Percentiles rank a stretch among this genome's conserved stretches.
phyloP scores from a whole-genome alignment of 1,284 basidiomycete genomes.

The Trichosporon sp. region DNA sequence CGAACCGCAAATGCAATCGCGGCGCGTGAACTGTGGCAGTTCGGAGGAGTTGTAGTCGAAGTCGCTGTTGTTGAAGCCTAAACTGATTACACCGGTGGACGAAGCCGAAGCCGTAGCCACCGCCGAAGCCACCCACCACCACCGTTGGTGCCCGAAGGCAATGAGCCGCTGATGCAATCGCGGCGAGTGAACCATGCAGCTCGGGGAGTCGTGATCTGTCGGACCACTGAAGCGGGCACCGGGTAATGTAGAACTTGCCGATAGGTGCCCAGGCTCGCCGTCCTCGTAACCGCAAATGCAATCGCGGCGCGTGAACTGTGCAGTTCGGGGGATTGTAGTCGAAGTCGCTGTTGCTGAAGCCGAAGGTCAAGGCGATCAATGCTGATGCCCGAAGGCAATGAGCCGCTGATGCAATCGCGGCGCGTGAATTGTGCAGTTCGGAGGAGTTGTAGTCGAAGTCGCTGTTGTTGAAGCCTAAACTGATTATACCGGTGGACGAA shows the following conservation, averaged over 20 bases:
- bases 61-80: no score
- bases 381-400: neutral
- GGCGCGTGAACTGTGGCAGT: neutral
- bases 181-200: neutral
- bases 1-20: neutral
- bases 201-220: neutral
- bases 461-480: no score
- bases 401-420: neutral
- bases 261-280: no score
- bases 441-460: no score
- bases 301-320: neutral
- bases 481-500: no score
- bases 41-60: no score
- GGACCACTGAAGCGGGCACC: no score
- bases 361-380: neutral
- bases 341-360: neutral
- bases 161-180: neutral
- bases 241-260: no score
- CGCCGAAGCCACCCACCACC: no score
- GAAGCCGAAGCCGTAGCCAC: no score
- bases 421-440: neutral
- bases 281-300: neutral
- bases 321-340: neutral
- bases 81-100: no score
- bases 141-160: no score